Base-by-base conservation (phyloP, 2,329 filamentous ascomycete genomes). In the Microsporum ferrugineum region DNA sequence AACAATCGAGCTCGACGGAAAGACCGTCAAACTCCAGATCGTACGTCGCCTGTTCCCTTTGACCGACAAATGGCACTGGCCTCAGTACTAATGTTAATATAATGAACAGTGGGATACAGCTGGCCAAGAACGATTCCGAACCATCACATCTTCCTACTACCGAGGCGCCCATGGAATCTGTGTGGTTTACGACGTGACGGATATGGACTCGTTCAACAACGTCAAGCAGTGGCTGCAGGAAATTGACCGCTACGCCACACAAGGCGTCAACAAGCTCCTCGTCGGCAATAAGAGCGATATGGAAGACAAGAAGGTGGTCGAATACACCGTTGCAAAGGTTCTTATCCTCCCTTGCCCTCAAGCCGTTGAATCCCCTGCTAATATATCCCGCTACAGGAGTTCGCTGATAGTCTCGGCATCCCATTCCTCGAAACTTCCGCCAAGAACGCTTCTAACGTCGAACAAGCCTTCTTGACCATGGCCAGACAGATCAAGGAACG, bases 251-350 rank as follows among this genome's bases (percentile, higher is more conserved):
- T 97, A 99, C 73, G 94, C 94, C 70, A 99, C 94, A 68, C 94
- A 99, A 80, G 94, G 94, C 67, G 94, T 99, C 73, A 99, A 99
- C 86, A 99, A 99, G 84, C 84, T 99, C 68, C 86, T 99, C 65
- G 92, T 99, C 65, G 94, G 94, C 73, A 99, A 99, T 88, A 99
- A 99, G 88, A 96, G 91, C 79, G 94, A 99, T 88, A 97, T 99
- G 91, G 86, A 92, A 63, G 94, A 99, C 80, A 99, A 99, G 88
- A 99, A 97, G 83, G 94, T 97, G 45, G 94, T 99, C 65, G 94
- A 99, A 78, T 99, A 99, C 84, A 95, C 91, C 66, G 94, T 97
- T 69, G 94, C 94, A 70, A 99, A 99, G 89, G 94, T 96, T 81
- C 64, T 83, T 71, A 27, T 33, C 10, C 41, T 31, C 14, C 39